Percentiles rank a stretch among this genome's conserved stretches.
Conservation (phyloP, 306 rosid species). For the Begonia fuchsioides region DNA sequence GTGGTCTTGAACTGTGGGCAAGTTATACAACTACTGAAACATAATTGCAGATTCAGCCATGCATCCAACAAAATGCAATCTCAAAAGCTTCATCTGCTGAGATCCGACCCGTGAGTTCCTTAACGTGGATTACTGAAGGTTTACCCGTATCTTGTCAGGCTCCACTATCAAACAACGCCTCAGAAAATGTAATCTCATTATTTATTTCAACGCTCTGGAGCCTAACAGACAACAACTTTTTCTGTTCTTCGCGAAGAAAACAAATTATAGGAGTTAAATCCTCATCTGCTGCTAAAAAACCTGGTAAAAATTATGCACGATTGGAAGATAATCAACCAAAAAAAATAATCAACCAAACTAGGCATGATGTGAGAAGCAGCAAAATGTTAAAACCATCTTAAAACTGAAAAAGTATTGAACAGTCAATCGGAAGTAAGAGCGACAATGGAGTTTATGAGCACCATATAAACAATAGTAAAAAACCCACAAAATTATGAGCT, state of each 20-base stretch:
- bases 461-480: constrained; percentile 6
- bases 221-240: constrained; percentile 60
- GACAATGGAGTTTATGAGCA: background rate
- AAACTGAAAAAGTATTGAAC: constrained; percentile 4
- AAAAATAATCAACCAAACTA: too few species aligned
- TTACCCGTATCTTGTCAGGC: too few species aligned
- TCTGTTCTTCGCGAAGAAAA: constrained; percentile 86
- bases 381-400: background rate
- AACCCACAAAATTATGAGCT: constrained; percentile 6
- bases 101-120: too few species aligned
- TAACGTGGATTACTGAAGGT: too few species aligned
- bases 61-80: too few species aligned
- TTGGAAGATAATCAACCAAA: too few species aligned
- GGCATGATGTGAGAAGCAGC: too few species aligned
- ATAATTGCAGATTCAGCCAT: constrained; percentile 1
- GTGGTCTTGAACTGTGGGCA: constrained; percentile 37
- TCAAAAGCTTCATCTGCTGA: too few species aligned
- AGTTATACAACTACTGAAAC: constrained; percentile 8
- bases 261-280: constrained; percentile 79
- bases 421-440: constrained; percentile 4
- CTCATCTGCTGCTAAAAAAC: constrained; percentile 67
- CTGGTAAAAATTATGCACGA: constrained; percentile 33
- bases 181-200: constrained; percentile 60
- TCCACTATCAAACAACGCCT: too few species aligned
- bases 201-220: constrained; percentile 79